phyloP scores from a whole-genome alignment of 2,329 filamentous ascomycete genomes.

The Emydomyces testavorans region DNA sequence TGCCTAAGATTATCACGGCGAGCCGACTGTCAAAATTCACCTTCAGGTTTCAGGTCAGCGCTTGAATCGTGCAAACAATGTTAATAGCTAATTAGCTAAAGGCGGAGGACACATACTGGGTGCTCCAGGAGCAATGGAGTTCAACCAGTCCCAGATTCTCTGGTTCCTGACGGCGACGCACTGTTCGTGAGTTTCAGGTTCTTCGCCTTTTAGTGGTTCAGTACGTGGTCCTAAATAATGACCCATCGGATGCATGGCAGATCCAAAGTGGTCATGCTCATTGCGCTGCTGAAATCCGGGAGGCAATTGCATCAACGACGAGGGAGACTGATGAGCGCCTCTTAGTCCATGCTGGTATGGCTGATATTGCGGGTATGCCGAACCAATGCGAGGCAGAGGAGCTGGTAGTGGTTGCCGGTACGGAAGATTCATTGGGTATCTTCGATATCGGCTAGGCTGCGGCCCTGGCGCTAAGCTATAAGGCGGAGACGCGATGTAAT shows the following conservation, averaged over 20 bases:
- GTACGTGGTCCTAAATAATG: not conserved
- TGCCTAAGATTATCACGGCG: too few species aligned
- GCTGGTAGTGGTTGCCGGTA: not conserved
- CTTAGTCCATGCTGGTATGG: not conserved
- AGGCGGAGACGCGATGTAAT: not conserved
- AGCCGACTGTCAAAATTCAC: not conserved
- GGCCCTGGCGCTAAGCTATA: not conserved
- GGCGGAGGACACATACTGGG: not conserved
- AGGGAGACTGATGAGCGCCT: not conserved
- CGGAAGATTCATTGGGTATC: not conserved
- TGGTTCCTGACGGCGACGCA: not conserved
- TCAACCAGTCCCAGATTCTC: not conserved
- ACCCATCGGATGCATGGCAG: not conserved
- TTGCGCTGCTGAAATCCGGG: not conserved
- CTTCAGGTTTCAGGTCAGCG: not conserved
- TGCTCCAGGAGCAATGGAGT: not conserved
- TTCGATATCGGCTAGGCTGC: not conserved
- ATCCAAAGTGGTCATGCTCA: not conserved
- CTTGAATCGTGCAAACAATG: too few species aligned
- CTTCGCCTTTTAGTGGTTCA: too few species aligned
- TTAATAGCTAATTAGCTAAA: too few species aligned
- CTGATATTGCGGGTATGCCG: not conserved
- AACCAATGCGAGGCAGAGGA: not conserved
- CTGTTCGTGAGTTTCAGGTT: too few species aligned
- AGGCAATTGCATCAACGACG: not conserved